Conservation (phyloP, 1,284 basidiomycete species). For the Ceratobasidium sp. region DNA sequence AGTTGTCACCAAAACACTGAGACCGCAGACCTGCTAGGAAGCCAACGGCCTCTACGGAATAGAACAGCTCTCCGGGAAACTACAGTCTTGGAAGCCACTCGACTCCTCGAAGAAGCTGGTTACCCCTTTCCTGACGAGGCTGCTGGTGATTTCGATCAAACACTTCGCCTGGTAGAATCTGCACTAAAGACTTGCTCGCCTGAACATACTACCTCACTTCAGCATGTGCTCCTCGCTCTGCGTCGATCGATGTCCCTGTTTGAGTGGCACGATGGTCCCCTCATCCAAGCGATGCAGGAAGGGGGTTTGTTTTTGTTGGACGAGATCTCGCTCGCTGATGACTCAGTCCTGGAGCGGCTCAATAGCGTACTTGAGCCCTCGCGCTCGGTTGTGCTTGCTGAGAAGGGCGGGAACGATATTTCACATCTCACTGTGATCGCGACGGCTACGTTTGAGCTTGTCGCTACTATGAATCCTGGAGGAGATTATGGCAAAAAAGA, state of each 20-base stretch:
- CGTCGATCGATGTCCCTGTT: constrained; percentile 78
- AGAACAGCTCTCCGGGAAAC: constrained; percentile 63
- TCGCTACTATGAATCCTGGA: constrained; percentile 99
- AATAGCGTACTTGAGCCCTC: constrained; percentile 97
- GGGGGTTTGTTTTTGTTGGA: constrained; percentile 94
- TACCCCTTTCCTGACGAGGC: constrained; percentile 28
- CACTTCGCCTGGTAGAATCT: constrained; percentile 47
- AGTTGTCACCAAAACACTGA: constrained; percentile 99
- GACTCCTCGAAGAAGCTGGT: constrained; percentile 48
- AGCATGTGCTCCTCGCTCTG: constrained; percentile 61
- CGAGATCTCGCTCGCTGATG: constrained; percentile 98
- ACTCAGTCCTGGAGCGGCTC: constrained; percentile 96
- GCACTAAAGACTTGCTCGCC: constrained; percentile 39
- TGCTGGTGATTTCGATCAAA: constrained; percentile 46
- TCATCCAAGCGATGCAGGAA: constrained; percentile 90
- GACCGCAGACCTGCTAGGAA: constrained; percentile 96
- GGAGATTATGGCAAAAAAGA: constrained; percentile 99
- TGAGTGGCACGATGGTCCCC: constrained; percentile 96
- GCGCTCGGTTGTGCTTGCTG: constrained; percentile 92
- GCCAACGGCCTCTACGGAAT: constrained; percentile 93
- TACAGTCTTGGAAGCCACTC: constrained; percentile 55
- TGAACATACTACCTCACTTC: constrained; percentile 18
- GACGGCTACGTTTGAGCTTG: constrained; percentile 81
- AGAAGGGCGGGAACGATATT: constrained; percentile 84
- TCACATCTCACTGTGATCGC: constrained; percentile 80